These are phyloP conservation scores for Ogataea sp. DNA, from an alignment of 805 yeast species.

Conservation along the genomic window DNA sequence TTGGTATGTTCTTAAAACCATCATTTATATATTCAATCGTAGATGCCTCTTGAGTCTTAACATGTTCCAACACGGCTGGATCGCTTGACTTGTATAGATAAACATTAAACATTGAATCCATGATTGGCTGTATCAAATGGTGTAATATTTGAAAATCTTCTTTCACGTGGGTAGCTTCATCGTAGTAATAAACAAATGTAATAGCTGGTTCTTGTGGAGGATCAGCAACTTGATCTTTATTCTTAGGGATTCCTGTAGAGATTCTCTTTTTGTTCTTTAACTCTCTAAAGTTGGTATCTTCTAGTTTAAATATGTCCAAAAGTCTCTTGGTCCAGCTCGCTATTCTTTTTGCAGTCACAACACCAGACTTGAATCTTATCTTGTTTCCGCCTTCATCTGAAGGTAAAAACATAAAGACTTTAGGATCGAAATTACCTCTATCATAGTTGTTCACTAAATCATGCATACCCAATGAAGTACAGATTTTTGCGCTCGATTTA, in stretches of 20 bases:
- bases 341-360: constrained; percentile 20
- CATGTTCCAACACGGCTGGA: constrained; percentile 27
- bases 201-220: constrained; percentile 32
- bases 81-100: constrained; percentile 47
- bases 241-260: constrained; percentile 2
- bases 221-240: constrained; percentile 13
- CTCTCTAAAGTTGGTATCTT: constrained; percentile 17
- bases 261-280: constrained; percentile 16
- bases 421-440: constrained; percentile 11
- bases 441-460: constrained; percentile 17
- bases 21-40: constrained; percentile 37
- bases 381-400: constrained; percentile 42
- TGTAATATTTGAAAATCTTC: constrained; percentile 62
- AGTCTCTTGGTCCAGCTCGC: constrained; percentile 41
- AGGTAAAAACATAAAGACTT: constrained; percentile 34
- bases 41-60: constrained; percentile 32
- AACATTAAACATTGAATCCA: constrained; percentile 48
- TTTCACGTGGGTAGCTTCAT: constrained; percentile 37
- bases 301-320: constrained; percentile 35
- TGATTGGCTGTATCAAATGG: constrained; percentile 50
- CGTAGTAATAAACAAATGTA: constrained; percentile 47
- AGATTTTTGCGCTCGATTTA: constrained; percentile 31
- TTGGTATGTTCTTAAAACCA: constrained; percentile 10
- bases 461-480: constrained; percentile 41
- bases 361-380: constrained; percentile 29